A percentile compares a stretch with the other conserved stretches of the same genome.
Evolutionary conservation across 139 green algal species (phyloP).

Genomic region (Astrephomene gubernaculifera): DNA sequence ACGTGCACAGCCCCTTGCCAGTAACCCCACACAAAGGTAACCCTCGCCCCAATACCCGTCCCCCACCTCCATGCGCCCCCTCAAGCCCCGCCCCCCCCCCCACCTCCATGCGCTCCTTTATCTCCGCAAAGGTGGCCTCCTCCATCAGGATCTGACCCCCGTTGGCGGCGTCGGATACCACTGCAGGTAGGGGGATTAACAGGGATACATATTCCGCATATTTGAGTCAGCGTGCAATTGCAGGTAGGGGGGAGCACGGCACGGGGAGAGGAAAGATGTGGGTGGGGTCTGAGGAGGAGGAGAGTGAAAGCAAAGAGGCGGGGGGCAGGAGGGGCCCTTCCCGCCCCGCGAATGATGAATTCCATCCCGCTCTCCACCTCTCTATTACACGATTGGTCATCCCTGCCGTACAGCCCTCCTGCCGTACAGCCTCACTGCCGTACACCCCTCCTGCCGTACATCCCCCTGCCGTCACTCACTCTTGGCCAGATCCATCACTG

Average conservation of each 20-base stretch:
- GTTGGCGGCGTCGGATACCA: constrained; percentile 56
- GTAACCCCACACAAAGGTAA: no score
- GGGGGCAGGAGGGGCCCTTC: no score
- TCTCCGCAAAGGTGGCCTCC: constrained; percentile 46
- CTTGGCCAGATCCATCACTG: constrained; percentile 52
- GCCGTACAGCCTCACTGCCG: background rate
- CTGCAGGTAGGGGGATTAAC: no score
- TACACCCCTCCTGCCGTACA: background rate
- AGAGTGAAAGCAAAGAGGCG: no score
- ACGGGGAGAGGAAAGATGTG: background rate
- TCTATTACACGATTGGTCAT: no score
- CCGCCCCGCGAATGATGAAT: no score
- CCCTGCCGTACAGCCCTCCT: background rate
- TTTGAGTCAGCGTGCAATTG: no score
- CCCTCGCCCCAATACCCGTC: background rate
- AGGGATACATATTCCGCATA: no score
- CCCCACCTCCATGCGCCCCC: background rate
- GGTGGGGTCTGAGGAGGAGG: no score
- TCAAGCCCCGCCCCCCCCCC: background rate
- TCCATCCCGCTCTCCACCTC: no score
- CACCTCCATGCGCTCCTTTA: constrained; percentile 53
- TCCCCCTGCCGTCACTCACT: constrained; percentile 25
- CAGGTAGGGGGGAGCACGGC: background rate
- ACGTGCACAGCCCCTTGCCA: no score
- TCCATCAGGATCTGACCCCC: constrained; percentile 62